Base-by-base conservation (phyloP, 164 flowering plant species). In the Nymphaea colorata region DNA sequence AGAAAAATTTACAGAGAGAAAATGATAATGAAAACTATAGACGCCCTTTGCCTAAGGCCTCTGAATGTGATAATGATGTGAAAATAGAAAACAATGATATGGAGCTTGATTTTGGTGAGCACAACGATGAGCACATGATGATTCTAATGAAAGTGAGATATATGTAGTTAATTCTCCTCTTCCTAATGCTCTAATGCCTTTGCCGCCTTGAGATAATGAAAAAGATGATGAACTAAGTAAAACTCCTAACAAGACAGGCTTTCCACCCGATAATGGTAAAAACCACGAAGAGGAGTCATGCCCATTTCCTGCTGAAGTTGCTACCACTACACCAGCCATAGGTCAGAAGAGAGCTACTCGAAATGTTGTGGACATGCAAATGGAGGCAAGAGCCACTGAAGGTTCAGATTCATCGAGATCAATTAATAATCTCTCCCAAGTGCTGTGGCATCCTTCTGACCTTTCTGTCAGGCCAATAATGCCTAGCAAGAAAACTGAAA, bases 101-200 rank as follows among this genome's bases (percentile, higher is more conserved):
- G 99, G 99, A 95, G 66, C 99, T 95, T 74, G 96, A 95, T 79
- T 95, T 95, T 76, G 71, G 88, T 76, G 98, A 95, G 84, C 86
- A 89, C 69, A 67, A 67, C 44, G 96, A 87, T 63, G 96, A 90
- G 59, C 77, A 41, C 84, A 73, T 0, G 99, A 95, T 59, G 99
- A 95, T 71, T 64, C 76, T 68, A 96, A 91, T 71, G 86, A 76
- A 1, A 69, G 86, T 71, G 96, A 88, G 57, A 55, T 8, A 10
- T 16, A 0, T 10, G 59, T 55, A 8, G 10, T 1, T 2, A 77
- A 66, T 66, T 66, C 75, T 4, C 6, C 70, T 68, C 68, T 77
- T 51, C 72, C 75, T 62, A 88, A n/a, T n/a, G n/a, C n/a, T n/a
- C n/a, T n/a, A n/a, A n/a, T n/a, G n/a, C n/a, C n/a, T n/a, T n/a